These are phyloP conservation scores for Stephania yunnanensis DNA, from an alignment of 164 flowering plant species.

Conservation along the genomic window DNA sequence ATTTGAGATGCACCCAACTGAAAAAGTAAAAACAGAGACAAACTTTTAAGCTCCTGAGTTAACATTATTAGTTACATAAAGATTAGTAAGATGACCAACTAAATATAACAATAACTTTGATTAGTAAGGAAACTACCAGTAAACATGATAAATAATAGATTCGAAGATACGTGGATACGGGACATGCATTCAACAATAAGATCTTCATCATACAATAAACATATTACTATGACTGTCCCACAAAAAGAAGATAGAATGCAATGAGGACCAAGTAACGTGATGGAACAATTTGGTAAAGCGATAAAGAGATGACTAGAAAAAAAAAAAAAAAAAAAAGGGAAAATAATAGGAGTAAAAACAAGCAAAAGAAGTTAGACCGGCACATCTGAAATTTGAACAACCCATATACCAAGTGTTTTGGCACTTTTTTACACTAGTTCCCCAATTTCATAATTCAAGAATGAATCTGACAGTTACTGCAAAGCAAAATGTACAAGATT, in stretches of 20 bases:
- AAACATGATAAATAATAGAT: not conserved
- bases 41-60: not conserved
- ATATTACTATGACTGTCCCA: not conserved
- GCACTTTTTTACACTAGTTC: not conserved
- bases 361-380: not conserved
- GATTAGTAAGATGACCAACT: not conserved
- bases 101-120: not conserved
- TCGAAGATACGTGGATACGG: not conserved
- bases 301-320: not conserved
- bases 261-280: not conserved
- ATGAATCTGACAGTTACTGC: not conserved
- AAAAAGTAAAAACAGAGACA: constrained; percentile 9
- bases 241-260: not conserved
- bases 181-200: too few relatives aligned
- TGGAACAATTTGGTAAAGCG: not conserved
- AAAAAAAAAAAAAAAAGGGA: not conserved
- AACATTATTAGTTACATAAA: not conserved
- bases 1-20: constrained; percentile 61
- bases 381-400: too few relatives aligned
- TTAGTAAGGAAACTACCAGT: not conserved
- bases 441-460: not conserved
- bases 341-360: not conserved
- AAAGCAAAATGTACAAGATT: not conserved
- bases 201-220: too few relatives aligned
- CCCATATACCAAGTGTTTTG: not conserved